Conservation (phyloP, 371 early-diverging fungal species). For the Smittium culicis region DNA sequence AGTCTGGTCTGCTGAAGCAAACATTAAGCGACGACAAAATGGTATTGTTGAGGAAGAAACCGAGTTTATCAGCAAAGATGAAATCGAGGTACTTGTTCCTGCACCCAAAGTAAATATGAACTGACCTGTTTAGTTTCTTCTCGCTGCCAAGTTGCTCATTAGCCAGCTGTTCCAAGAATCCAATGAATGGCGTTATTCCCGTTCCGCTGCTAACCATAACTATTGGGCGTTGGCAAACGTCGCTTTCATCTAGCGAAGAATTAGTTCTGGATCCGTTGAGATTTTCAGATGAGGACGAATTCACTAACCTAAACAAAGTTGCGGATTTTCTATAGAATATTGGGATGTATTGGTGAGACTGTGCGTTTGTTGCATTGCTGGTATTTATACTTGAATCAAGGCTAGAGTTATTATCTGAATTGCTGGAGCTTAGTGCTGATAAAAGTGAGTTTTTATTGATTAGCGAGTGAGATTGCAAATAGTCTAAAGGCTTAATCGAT, state of each 20-base stretch:
- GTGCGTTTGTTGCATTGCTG: too few species aligned
- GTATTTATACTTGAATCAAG: background rate
- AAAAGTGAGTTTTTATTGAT: background rate
- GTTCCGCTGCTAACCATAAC: conserved; percentile 78
- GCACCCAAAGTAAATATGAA: conserved; percentile 63
- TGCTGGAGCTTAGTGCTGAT: background rate
- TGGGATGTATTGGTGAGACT: background rate
- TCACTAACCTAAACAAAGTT: background rate
- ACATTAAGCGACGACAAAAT: conserved; percentile 40
- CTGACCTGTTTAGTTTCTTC: conserved; percentile 22
- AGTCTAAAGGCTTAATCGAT: background rate
- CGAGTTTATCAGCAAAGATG: conserved; percentile 45
- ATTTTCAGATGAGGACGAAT: background rate
- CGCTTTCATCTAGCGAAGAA: too few species aligned
- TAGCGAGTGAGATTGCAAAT: background rate
- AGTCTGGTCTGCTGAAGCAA: conserved; percentile 45
- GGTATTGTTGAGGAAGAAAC: conserved; percentile 34
- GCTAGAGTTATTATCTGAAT: background rate
- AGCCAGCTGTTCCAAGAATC: conserved; percentile 49
- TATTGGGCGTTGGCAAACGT: too few species aligned
- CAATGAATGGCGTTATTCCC: conserved; percentile 78
- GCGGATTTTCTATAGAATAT: background rate
- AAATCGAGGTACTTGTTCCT: conserved; percentile 46
- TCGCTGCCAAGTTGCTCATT: conserved; percentile 35
- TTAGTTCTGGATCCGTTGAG: conserved; percentile 10